Evolutionary conservation across 2,329 filamentous ascomycete genomes (phyloP), one percentile per base, ranked within the genome.

Genomic region (Colletotrichum melonis): DNA sequence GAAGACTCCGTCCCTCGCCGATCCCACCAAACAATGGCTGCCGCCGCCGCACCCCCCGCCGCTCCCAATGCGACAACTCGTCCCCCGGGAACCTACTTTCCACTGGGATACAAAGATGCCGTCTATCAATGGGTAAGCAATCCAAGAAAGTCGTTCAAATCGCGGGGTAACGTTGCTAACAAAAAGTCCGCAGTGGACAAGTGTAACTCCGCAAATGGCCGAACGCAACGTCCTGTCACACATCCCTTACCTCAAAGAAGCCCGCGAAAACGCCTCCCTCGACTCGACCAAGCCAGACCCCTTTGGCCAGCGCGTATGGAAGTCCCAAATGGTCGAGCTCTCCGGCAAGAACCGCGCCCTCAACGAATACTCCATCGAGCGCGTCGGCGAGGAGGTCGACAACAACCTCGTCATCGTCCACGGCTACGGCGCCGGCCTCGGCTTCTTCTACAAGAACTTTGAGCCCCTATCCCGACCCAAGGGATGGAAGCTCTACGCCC

Each of bases 401-500:
- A 92, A 98, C 79, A 97, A 94, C 56, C 87, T 99, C 19, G 96
- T 99, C 57, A 97, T 99, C 91, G 86, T 99, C 5, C 97, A 99
- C 81, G 97, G 97, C 74, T 99, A 99, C 82, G 97, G 97, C 59
- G 97, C 97, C 2, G 97, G 97, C 0, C 88, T 99, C 0, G 97
- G 96, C 26, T 98, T 99, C 84, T 99, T 97, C 87, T 99, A 98
- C 88, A 96, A 97, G 84, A 99, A 99, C 81, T 98, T 97, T 74
- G 97, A 99, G 82, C 91, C 92, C 6, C 85, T 99, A 42, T 95
- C 93, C 58, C 91, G 95, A 22, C 85, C 91, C 1, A 87, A 89
- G 32, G 95, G 95, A 32, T 97, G 97, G 92, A 95, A 94, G 79
- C 85, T 99, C 22, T 98, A 97, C 80, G 95, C 96, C 1, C 80